phyloP scores from a whole-genome alignment of 768 basidiomycete genomes.

The Suillus spraguei region DNA sequence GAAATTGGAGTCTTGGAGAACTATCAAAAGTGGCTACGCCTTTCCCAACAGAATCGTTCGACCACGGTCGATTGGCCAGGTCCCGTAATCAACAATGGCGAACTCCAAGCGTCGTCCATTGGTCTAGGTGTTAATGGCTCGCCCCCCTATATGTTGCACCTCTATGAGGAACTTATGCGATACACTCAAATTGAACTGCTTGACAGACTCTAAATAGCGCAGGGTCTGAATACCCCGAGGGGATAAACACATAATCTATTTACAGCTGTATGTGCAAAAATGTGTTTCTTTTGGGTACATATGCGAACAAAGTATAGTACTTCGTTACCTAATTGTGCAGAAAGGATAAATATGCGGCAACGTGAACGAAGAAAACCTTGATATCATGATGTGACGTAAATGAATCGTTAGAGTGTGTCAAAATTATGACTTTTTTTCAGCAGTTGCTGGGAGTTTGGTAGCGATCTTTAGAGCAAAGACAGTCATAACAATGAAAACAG shows the following conservation, averaged over 20 bases:
- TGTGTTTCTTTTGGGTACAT: background rate
- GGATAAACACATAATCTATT: background rate
- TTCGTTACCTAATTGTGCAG: background rate
- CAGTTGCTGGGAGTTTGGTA: conserved; percentile 22
- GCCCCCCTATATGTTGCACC: background rate
- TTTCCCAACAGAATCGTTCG: background rate
- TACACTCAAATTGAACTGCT: background rate
- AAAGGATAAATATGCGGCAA: background rate
- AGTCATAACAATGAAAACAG: conserved; percentile 22
- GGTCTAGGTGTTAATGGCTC: background rate
- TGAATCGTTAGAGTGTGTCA: too few species aligned
- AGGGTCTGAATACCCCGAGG: background rate
- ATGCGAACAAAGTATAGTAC: background rate
- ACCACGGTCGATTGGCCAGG: background rate
- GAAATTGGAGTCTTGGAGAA: background rate
- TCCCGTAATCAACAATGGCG: background rate
- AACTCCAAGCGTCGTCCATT: background rate
- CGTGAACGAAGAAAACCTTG: background rate
- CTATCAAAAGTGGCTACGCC: background rate
- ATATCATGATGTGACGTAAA: background rate
- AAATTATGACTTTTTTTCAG: background rate
- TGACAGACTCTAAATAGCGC: background rate
- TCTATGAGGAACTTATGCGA: background rate
- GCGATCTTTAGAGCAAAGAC: conserved; percentile 22
- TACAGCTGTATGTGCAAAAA: too few species aligned